Conservation (phyloP, 257 asterid species). For the Solanum paucissectum region DNA sequence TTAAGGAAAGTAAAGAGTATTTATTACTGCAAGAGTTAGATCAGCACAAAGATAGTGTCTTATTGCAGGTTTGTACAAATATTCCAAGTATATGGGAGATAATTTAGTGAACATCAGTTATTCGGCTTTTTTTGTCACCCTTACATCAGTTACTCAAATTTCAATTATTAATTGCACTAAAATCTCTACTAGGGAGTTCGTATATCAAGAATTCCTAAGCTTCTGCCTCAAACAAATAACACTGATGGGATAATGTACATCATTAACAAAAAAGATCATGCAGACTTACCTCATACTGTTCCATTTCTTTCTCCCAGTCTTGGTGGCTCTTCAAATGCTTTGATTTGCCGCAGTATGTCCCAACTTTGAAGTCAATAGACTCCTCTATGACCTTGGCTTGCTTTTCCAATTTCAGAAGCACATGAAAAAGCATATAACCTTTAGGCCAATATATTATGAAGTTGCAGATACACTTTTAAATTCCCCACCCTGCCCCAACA, state of each 20-base stretch:
- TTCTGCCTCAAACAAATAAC: background rate
- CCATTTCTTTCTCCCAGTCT: slow-evolving; percentile 80
- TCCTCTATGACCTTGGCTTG: slow-evolving; percentile 85
- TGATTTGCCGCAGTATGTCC: slow-evolving; percentile 54
- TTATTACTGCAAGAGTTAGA: background rate
- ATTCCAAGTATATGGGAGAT: background rate
- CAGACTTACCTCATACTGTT: slow-evolving; percentile 74
- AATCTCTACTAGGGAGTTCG: background rate
- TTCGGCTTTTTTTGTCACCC: background rate
- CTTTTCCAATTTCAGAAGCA: slow-evolving; percentile 28
- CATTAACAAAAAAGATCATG: background rate
- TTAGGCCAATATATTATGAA: background rate
- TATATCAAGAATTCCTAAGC: background rate
- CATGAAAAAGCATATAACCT: background rate
- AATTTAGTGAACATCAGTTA: background rate
- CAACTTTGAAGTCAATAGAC: slow-evolving; percentile 70
- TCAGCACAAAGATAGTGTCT: background rate
- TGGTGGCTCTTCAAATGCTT: slow-evolving; percentile 27
- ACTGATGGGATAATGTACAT: background rate
- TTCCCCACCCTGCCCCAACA: background rate
- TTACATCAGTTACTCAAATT: background rate
- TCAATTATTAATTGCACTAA: background rate
- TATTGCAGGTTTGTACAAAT: background rate
- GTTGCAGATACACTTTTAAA: background rate
- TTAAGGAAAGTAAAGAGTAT: background rate